phyloP scores from a whole-genome alignment of 2,329 filamentous ascomycete genomes.

The Coleophoma cylindrospora region DNA sequence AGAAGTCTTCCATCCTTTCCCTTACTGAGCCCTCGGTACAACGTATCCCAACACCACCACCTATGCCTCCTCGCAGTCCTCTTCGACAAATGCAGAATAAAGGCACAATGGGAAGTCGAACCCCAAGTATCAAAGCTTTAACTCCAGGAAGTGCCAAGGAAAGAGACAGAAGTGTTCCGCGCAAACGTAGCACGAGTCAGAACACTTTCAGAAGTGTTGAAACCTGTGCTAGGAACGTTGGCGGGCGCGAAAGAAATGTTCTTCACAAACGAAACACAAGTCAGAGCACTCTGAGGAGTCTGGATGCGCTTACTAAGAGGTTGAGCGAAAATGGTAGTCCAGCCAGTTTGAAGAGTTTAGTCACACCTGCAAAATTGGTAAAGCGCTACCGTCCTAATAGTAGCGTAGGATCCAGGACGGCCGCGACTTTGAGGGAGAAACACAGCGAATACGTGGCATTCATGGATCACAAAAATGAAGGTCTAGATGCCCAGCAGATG shows the following conservation, averaged over 20 bases:
- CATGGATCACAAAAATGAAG: constrained; percentile 10
- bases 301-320: constrained; percentile 6
- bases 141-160: constrained; percentile 8
- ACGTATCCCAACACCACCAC: constrained; percentile 1
- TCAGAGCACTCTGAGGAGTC: constrained; percentile 15
- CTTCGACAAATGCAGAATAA: constrained; percentile 15
- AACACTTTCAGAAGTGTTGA: constrained; percentile 14
- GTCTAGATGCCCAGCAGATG: constrained; percentile 29
- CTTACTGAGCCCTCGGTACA: constrained; percentile 11
- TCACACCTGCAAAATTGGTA: constrained; percentile 20
- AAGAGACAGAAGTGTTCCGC: constrained; percentile 14
- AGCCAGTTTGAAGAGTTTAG: constrained; percentile 10
- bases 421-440: neutral
- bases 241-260: constrained; percentile 11
- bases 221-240: constrained; percentile 5
- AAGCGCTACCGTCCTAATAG: constrained; percentile 5
- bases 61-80: constrained; percentile 13
- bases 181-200: constrained; percentile 13
- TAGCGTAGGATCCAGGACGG: neutral
- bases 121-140: constrained; percentile 6
- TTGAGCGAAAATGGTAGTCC: neutral
- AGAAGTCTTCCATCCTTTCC: constrained; percentile 18
- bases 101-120: constrained; percentile 11
- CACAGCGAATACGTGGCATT: constrained; percentile 10
- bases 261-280: constrained; percentile 16